Conservation (phyloP, 805 yeast genomes). For the Candida ascalaphidarum region DNA sequence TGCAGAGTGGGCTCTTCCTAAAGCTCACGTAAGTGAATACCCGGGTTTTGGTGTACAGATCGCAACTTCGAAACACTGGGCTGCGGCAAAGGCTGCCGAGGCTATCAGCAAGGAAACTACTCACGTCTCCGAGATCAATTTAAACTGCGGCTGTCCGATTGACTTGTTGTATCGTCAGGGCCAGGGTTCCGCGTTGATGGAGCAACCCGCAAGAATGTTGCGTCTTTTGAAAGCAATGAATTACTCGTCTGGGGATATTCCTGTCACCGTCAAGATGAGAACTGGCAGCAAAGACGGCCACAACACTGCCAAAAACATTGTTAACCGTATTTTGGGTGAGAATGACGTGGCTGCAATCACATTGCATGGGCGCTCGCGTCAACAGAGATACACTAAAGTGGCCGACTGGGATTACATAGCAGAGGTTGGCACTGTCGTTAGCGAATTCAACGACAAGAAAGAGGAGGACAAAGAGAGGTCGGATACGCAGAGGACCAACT, state of each 20-base stretch:
- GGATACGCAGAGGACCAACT: conserved; percentile 60
- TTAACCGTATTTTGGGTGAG: conserved; percentile 62
- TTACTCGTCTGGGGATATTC: conserved; percentile 80
- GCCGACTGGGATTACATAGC: conserved; percentile 92
- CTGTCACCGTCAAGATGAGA: conserved; percentile 86
- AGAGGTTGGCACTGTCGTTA: conserved; percentile 61
- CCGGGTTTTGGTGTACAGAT: conserved; percentile 93
- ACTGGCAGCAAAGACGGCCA: conserved; percentile 82
- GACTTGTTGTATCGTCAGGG: conserved; percentile 92
- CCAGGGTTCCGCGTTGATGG: conserved; percentile 90
- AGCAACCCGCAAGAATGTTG: conserved; percentile 73
- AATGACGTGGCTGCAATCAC: conserved; percentile 87
- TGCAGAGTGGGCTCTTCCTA: conserved; percentile 96
- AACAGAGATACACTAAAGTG: conserved; percentile 83
- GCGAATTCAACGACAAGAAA: conserved; percentile 46
- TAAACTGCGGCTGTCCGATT: conserved; percentile 97
- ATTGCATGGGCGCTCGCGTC: conserved; percentile 92
- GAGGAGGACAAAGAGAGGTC: conserved; percentile 51
- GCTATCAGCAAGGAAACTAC: conserved; percentile 51
- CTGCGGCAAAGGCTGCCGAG: conserved; percentile 89
- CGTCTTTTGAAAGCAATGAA: conserved; percentile 84
- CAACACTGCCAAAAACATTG: conserved; percentile 79
- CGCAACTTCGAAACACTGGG: conserved; percentile 89
- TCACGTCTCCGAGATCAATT: conserved; percentile 71
- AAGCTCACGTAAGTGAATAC: conserved; percentile 72